Conservation (phyloP, 345 rosid genomes). For the Citrus hindsii region DNA sequence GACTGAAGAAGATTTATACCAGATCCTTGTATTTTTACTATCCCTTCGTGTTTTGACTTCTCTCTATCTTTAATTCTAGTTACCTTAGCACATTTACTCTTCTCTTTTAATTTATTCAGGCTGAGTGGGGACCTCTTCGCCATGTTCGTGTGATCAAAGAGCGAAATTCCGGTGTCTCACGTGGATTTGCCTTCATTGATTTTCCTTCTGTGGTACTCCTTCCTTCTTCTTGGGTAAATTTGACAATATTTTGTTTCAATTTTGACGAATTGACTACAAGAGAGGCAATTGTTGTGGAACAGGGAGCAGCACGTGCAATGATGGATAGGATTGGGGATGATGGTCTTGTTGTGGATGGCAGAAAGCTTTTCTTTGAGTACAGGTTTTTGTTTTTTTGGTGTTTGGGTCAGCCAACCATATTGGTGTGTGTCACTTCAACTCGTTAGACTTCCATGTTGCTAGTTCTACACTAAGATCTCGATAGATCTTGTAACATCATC, state of each 20-base stretch:
- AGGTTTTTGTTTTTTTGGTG: conserved; percentile 40
- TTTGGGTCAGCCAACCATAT: not conserved
- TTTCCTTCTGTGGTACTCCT: conserved; percentile 79
- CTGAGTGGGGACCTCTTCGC: conserved; percentile 97
- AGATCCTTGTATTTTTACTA: conserved; percentile 64
- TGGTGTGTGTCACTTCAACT: not conserved
- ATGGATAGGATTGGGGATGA: conserved; percentile 81
- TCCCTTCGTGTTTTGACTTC: conserved; percentile 4
- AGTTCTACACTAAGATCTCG: not conserved
- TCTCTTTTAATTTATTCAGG: conserved; percentile 35
- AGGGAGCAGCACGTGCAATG: conserved; percentile 91
- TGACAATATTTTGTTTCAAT: conserved; percentile 13
- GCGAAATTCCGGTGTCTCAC: conserved; percentile 80
- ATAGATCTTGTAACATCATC: not conserved
- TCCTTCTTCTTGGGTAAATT: not conserved
- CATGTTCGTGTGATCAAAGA: conserved; percentile 93
- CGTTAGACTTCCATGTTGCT: not conserved
- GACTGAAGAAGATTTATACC: conserved; percentile 88
- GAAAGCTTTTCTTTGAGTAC: conserved; percentile 79
- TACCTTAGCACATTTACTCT: conserved; percentile 1
- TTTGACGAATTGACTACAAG: conserved; percentile 15
- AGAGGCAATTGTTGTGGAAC: conserved; percentile 17
- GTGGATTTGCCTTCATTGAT: conserved; percentile 96
- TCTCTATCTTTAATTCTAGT: not conserved
- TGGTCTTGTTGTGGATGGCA: conserved; percentile 79